phyloP scores from a whole-genome alignment of 2,329 filamentous ascomycete species.

The Aspergillus calidoustus region DNA sequence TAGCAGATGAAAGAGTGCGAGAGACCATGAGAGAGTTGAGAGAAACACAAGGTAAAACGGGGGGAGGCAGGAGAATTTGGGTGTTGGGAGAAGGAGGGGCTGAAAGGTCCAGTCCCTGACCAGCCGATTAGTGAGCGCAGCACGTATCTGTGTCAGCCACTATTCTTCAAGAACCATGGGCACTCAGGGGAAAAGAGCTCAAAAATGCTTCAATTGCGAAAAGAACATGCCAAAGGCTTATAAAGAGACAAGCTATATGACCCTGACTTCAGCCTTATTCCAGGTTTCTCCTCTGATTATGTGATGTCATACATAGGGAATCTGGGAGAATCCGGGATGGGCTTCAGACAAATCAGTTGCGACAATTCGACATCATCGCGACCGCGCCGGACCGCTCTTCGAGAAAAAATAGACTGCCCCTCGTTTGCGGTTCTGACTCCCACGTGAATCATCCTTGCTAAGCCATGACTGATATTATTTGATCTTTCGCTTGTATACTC shows the following conservation, averaged over 20 bases:
- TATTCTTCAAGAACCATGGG: neutral
- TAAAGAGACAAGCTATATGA: neutral
- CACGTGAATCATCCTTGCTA: neutral
- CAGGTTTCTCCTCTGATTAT: neutral
- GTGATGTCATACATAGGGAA: conserved; percentile 4
- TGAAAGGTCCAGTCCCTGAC: neutral
- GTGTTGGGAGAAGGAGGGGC: neutral
- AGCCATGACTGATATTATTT: neutral
- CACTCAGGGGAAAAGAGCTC: neutral
- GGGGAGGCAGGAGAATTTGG: conserved; percentile 1
- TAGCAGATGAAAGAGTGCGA: neutral
- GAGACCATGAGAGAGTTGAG: neutral
- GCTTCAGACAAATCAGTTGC: neutral
- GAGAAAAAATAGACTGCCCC: neutral
- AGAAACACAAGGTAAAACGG: neutral
- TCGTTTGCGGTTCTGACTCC: neutral
- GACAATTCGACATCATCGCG: conserved; percentile 7
- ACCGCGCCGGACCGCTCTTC: neutral
- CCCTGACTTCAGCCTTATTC: conserved; percentile 3
- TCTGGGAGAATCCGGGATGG: conserved; percentile 3
- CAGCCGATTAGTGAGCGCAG: neutral
- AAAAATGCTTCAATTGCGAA: conserved; percentile 1
- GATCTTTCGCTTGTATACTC: neutral
- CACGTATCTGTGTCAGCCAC: neutral
- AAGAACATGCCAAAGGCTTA: conserved; percentile 5